Conservation (phyloP, 2,329 filamentous ascomycete species). For the Geosmithia putterillii region DNA sequence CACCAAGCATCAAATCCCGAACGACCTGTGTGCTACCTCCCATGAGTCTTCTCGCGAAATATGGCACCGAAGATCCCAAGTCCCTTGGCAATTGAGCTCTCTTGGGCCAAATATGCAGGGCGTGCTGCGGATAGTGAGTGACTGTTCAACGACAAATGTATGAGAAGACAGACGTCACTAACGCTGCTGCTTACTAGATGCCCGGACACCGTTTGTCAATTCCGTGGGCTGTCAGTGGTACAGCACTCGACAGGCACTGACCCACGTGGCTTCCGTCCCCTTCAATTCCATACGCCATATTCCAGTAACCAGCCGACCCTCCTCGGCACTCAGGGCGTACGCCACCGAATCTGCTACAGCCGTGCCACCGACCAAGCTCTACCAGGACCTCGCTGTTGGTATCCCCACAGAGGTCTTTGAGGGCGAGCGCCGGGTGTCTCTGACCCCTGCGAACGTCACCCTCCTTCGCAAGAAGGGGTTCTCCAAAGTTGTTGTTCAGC, state of each 20-base stretch:
- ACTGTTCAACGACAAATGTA: background rate
- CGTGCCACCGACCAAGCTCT: constrained; percentile 43
- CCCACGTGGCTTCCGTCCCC: constrained; percentile 14
- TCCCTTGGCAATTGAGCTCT: background rate
- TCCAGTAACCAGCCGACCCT: constrained; percentile 17
- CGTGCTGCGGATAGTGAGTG: background rate
- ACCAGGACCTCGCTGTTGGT: constrained; percentile 61
- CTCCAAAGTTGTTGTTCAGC: constrained; percentile 62
- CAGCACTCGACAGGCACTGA: constrained; percentile 15
- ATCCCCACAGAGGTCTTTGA: constrained; percentile 69
- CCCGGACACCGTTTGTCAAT: constrained; percentile 7
- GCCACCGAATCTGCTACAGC: constrained; percentile 28
- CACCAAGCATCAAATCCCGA: background rate
- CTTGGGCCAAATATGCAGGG: background rate
- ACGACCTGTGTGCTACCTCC: background rate
- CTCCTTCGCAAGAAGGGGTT: constrained; percentile 81
- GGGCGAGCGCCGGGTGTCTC: constrained; percentile 69
- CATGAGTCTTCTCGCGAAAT: background rate
- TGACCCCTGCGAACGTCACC: constrained; percentile 74
- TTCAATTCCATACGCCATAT: constrained; percentile 26
- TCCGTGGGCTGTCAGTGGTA: constrained; percentile 23
- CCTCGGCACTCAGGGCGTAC: constrained; percentile 16
- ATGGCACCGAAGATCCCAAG: background rate
- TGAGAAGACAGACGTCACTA: background rate
- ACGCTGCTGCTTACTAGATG: constrained; percentile 5